Conservation (phyloP, 257 asterid genomes). For the Solanum microdontum region DNA sequence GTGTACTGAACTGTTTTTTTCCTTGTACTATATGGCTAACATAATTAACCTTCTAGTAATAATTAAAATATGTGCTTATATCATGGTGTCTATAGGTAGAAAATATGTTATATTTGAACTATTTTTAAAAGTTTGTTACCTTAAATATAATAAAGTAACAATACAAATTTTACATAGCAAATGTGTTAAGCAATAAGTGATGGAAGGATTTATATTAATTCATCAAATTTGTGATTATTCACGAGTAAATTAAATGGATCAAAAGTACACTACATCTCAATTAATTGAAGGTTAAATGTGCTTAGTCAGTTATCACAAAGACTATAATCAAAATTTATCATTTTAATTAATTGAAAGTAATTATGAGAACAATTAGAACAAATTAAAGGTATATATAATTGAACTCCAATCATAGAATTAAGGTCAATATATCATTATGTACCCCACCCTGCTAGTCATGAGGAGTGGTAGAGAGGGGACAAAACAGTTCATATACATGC, state of each 20-base stretch:
- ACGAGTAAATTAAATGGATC: not conserved
- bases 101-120: not conserved
- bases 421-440: not conserved
- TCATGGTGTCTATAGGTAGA: not conserved
- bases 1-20: rapidly evolving
- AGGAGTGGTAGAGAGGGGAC: constrained; percentile 1
- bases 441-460: not conserved
- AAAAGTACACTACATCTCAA: not conserved
- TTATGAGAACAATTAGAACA: not conserved
- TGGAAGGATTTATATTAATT: not conserved
- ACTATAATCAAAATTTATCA: not conserved
- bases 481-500: constrained; percentile 4
- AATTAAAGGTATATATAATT: not conserved
- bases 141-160: not conserved
- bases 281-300: not conserved
- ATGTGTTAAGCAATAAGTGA: not conserved
- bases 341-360: not conserved
- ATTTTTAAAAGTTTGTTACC: not conserved
- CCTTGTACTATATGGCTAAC: not conserved
- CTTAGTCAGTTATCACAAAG: not conserved
- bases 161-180: not conserved
- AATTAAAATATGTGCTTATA: not conserved
- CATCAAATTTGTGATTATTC: not conserved
- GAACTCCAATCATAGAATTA: not conserved
- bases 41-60: not conserved